Evolutionary conservation across 208 protist genomes (phyloP).

Genomic region (Leishmania amazonensis): DNA sequence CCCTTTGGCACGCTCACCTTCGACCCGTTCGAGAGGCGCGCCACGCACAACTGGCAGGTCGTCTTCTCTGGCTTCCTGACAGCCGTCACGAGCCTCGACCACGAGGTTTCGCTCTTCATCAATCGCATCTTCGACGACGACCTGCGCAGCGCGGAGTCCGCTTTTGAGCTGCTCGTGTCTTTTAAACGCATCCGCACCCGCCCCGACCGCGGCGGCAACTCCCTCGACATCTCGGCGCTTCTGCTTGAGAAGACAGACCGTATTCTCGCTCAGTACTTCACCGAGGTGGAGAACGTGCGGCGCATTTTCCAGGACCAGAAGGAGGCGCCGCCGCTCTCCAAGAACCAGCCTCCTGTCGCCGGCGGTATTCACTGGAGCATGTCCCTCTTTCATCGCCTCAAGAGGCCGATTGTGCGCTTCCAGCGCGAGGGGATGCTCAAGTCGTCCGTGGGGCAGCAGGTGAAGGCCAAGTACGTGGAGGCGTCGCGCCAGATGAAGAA

Average conservation of each 20-base stretch:
- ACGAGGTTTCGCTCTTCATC: conserved; percentile 96
- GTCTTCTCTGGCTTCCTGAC: conserved; percentile 94
- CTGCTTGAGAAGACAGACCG: conserved; percentile 96
- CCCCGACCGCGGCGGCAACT: conserved; percentile 66
- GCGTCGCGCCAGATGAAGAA: conserved; percentile 95
- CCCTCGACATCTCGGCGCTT: conserved; percentile 91
- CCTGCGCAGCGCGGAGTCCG: conserved; percentile 96
- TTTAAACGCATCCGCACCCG: conserved; percentile 95
- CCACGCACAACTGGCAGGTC: conserved; percentile 91
- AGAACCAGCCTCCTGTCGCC: conserved; percentile 97
- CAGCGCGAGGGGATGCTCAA: conserved; percentile 92
- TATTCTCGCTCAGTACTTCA: conserved; percentile 95
- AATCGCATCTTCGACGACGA: conserved; percentile 97
- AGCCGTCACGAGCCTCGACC: conserved; percentile 93
- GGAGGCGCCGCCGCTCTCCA: conserved; percentile 93
- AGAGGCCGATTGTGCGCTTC: conserved; percentile 96
- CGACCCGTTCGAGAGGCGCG: conserved; percentile 96
- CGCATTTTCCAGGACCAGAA: conserved; percentile 92
- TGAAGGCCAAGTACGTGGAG: conserved; percentile 93
- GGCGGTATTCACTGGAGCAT: conserved; percentile 97
- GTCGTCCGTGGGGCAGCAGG: conserved; percentile 89
- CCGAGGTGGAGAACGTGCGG: conserved; percentile 91
- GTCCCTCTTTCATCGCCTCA: conserved; percentile 97
- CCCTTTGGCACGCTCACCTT: conserved; percentile 96
- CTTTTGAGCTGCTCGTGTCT: conserved; percentile 97